Evolutionary conservation across 352 stramenopile species (phyloP).

Genomic region (Stramenopiles sp.): DNA sequence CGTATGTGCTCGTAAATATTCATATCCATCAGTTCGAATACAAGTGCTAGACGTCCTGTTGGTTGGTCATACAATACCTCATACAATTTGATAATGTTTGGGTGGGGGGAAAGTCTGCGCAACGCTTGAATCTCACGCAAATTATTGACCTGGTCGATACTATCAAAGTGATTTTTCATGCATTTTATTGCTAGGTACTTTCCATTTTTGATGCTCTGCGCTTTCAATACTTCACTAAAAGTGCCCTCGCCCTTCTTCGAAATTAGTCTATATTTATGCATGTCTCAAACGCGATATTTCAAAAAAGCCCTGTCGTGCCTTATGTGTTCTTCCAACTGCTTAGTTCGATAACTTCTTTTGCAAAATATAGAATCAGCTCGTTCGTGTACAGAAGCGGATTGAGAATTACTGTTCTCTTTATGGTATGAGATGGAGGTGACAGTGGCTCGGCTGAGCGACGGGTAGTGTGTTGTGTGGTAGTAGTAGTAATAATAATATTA

Average conservation of each 20-base stretch:
- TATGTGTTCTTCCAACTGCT: no score
- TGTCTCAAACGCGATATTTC: no score
- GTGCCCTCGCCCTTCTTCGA: conserved; percentile 84
- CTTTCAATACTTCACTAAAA: conserved; percentile 81
- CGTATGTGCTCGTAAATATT: conserved; percentile 95
- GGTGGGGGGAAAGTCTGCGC: conserved; percentile 83
- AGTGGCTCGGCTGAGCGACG: no score
- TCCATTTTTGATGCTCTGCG: conserved; percentile 68
- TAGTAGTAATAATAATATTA: no score
- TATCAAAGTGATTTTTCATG: conserved; percentile 94
- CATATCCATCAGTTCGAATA: conserved; percentile 97
- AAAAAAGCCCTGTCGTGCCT: no score
- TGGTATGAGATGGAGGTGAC: no score
- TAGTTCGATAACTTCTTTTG: no score
- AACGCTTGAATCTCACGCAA: conserved; percentile 84
- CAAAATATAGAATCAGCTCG: no score
- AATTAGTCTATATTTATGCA: conserved; percentile 82
- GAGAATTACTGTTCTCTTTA: no score
- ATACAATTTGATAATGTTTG: conserved; percentile 93
- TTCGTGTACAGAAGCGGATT: no score
- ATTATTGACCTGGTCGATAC: conserved; percentile 84
- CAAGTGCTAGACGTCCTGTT: conserved; percentile 90
- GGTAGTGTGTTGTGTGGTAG: no score
- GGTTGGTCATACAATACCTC: conserved; percentile 93
- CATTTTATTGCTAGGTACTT: conserved; percentile 86